Evolutionary conservation across 1,284 basidiomycete species (phyloP), one percentile per base, ranked within the genome.

Genomic region (Psilocybe mexicana): DNA sequence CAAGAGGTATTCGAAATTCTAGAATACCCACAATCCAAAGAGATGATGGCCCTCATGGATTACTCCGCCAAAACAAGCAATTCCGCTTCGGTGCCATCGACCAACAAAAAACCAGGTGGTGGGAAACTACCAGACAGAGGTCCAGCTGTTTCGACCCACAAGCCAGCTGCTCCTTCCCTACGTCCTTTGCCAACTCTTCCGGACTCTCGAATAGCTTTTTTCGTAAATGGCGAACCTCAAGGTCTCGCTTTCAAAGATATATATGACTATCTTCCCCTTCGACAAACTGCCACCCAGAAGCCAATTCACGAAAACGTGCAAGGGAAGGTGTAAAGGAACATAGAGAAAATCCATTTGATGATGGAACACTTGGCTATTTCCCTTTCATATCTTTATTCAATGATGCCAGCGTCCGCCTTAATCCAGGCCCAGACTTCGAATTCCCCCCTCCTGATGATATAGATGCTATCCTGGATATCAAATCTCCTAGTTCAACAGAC

Each of bases 351-450:
- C 82, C 85, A 0, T 91, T 93, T 69, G 96, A 99, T 73, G 97
- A 99, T 71, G 97, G 97, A 8, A 90, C 89, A 18, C 76, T 98
- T 5, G 97, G 97, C 0, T 99, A 99, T 73, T 99, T 95, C 69
- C 94, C 96, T 0, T 90, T 97, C 76, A 86, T 97, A 52, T 97
- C 94, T 2, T 80, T 96, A 43, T 99, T 94, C 77, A 96, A 95
- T 61, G 89, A 91, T 54, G 97, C 94, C 1, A 85, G 88, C 61
- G 91, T 94, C 5, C 82, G 76, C 46, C 81, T 97, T 60, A 97
- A 98, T 70, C 86, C 94, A 30, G 96, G 95, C 0, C 94, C 95
- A 0, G 72, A 89, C 51, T 98, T 97, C 69, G 82, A 82, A 1
- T 92, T 83, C 67, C 84, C 90, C 1, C 95, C 94, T 2, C 87